Evolutionary conservation across 2,329 filamentous ascomycete species (phyloP), one percentile per base, ranked within the genome.

Genomic region (Torrubiellomyces zombiae): DNA sequence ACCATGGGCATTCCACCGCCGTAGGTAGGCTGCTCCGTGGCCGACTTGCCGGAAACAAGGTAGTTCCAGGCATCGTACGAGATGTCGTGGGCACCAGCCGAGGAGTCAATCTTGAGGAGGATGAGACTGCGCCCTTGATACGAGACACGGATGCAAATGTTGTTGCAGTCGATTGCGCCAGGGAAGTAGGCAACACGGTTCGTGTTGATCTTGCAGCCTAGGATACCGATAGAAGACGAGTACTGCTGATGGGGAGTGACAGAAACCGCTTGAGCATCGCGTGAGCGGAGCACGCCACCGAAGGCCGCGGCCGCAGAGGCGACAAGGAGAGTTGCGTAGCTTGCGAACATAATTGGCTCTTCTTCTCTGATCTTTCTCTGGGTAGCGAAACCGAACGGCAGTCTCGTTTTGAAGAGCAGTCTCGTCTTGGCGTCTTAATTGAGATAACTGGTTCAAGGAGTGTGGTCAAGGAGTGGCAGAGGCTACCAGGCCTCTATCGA

Each of bases 161-260:
- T 55, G 48, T 58, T 49, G 52, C 67, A 72, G 49, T 55, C 53
- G 23, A 65, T 51, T 4, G 51, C 40, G 14, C 38, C 40, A 6
- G 67, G 67, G 62, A 63, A 72, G 56, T 72, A 72, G 32, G 67
- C 67, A 19, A 71, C 56, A 20, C 64, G 63, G 53, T 71, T 60
- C 32, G 58, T 67, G 48, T 71, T 45, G 44, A 72, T 56, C 45
- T 67, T 63, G 58, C 67, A 71, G 25, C 67, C 67, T 6, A 67
- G 47, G 4, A 69, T 66, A 23, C 67, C 67, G 31, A 68, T 45
- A 4, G 63, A 67, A 10, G 61, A 67, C 2, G 60, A 64, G 51
- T 58, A 72, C 37, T 51, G 46, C 32, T 60, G 60, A 41, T 72
- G 67, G 16, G 67, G 66, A 5, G 66, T 71, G 30, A 57, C 48